Percentiles rank a stretch among this genome's conserved stretches.
Conservation (phyloP, 257 asterid genomes). For the Rhazya stricta region DNA sequence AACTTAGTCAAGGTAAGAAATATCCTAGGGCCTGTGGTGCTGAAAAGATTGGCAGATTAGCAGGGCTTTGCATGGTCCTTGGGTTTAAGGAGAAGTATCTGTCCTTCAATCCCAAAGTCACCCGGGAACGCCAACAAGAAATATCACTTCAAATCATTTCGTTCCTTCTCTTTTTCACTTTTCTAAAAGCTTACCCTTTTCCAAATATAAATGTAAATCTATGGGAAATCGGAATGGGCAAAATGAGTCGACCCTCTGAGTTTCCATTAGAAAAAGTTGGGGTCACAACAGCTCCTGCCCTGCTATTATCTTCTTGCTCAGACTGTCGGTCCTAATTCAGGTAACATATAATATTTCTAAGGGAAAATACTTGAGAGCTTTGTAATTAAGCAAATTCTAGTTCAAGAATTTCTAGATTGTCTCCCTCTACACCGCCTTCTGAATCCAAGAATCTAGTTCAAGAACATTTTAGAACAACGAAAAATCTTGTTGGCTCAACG, state of each 20-base stretch:
- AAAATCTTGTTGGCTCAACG: no score
- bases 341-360: background rate
- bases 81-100: background rate
- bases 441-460: no score
- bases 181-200: background rate
- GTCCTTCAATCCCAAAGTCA: conserved; percentile 6
- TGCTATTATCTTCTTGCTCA: conserved; percentile 6
- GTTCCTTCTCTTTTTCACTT: background rate
- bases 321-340: conserved; percentile 13
- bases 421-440: background rate
- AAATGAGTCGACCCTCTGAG: conserved; percentile 7
- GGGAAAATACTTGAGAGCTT: background rate
- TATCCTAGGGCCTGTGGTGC: background rate
- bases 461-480: background rate
- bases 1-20: background rate
- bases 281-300: conserved; percentile 13
- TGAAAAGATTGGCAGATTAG: conserved; percentile 5
- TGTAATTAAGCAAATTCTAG: background rate
- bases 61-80: background rate
- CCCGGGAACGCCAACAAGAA: conserved; percentile 18
- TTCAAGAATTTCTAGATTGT: background rate
- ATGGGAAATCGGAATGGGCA: conserved; percentile 10
- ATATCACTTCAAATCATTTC: conserved; percentile 35
- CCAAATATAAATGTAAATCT: background rate
- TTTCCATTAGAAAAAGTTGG: background rate